Evolutionary conservation across 202 grass and related monocot genomes (phyloP), one percentile per base, ranked within the genome.

Genomic region (Digitaria exilis): DNA sequence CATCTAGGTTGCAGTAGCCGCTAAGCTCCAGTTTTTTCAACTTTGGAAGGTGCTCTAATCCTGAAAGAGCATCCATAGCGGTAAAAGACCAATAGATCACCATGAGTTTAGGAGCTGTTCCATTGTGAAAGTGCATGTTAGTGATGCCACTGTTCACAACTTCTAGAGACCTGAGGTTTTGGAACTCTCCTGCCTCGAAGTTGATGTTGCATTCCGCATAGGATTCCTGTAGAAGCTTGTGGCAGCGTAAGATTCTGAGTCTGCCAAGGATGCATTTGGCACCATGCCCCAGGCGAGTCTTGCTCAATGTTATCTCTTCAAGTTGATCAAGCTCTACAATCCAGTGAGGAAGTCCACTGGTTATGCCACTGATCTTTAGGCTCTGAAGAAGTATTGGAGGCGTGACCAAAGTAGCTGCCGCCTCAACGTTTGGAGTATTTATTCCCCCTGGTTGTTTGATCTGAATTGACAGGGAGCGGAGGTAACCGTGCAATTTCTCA

Each of bases 21-120:
- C 55, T 45, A 45, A 86, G 76, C 21, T 80, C 46, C 1, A 86
- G 0, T 19, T 73, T 56, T 5, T 80, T 73, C 25, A 86, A 9
- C 7, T 26, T 73, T 0, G 8, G 8, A 29, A 86, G 58, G 25
- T 15, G 8, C 0, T 21, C 1, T 0, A 65, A 1, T 31, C 84
- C 76, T 17, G 57, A 65, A 43, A 56, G 44, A 44, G 2, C 0
- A 2, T 13, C 22, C 55, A 79, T n/a, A 3, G 30, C 31, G 55
- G 12, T 2, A 52, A 79, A 79, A 12, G 43, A 34, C 73, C 72
- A 84, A 10, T 59, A 0, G 1, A 77, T 69, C 37, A 12, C 8
- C 73, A 37, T 21, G 1, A 77, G 21, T 21, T 59, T 32, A 35
- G 62, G 82, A 58, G 63, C 21, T 0, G 63, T 26, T 6, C 50